Percentiles rank a stretch among this genome's conserved stretches.
Conservation (phyloP, 768 basidiomycete genomes). For the Boletus reticuloceps region DNA sequence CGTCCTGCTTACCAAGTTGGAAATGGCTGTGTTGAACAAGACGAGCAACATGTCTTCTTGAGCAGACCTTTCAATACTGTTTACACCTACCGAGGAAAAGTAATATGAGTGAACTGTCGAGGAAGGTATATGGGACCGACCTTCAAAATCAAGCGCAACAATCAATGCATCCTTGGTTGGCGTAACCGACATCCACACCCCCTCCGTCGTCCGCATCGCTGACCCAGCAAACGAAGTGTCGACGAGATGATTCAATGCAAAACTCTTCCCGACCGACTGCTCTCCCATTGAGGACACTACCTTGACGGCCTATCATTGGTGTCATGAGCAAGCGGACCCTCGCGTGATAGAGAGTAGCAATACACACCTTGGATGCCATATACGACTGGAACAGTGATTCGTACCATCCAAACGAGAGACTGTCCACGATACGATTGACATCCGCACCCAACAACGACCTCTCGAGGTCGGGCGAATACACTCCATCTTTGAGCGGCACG, state of each 20-base stretch:
- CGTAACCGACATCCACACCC: slow-evolving; percentile 67
- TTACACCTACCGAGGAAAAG: slow-evolving; percentile 40
- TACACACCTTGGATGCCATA: slow-evolving; percentile 50
- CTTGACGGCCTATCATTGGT: slow-evolving; percentile 46
- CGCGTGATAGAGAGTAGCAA: fast-evolving
- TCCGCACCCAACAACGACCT: slow-evolving; percentile 56
- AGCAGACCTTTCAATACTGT: slow-evolving; percentile 60
- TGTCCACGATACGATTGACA: slow-evolving; percentile 54
- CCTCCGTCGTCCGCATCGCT: slow-evolving; percentile 64
- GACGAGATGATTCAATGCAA: slow-evolving; percentile 54
- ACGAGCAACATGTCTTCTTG: slow-evolving; percentile 65
- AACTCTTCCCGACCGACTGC: slow-evolving; percentile 65
- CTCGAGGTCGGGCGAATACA: slow-evolving; percentile 49
- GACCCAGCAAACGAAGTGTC: slow-evolving; percentile 66
- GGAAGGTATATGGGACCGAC: slow-evolving; percentile 20
- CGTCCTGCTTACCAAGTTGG: slow-evolving; percentile 47
- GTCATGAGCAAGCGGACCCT: background rate
- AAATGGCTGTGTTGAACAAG: slow-evolving; percentile 63
- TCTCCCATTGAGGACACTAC: slow-evolving; percentile 71
- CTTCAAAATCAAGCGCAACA: slow-evolving; percentile 66
- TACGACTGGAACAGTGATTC: slow-evolving; percentile 64
- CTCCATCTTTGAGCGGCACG: slow-evolving; percentile 57
- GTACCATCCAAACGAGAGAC: slow-evolving; percentile 60
- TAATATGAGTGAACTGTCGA: background rate
- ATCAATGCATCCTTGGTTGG: slow-evolving; percentile 53